Evolutionary conservation across 2,329 filamentous ascomycete genomes (phyloP).

Genomic region (Fusarium sublunatum): DNA sequence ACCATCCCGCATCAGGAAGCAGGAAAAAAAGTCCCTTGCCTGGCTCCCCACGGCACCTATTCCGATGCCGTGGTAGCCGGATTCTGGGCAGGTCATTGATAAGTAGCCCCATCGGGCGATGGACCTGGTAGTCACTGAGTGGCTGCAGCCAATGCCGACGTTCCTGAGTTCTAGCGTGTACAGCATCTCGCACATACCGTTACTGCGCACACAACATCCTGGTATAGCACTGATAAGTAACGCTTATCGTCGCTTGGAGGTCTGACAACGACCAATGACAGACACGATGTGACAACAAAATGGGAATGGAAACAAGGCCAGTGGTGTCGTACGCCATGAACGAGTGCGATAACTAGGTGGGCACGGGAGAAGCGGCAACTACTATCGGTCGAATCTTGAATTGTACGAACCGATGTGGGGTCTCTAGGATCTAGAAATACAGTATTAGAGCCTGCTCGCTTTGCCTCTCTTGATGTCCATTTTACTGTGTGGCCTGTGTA

Average conservation of each 20-base stretch:
- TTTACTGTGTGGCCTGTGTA: too few species aligned
- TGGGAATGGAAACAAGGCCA: neutral
- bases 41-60: slow-evolving; percentile 1
- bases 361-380: slow-evolving; percentile 17
- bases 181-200: neutral
- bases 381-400: slow-evolving; percentile 1
- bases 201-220: neutral
- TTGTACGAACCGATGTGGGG: neutral
- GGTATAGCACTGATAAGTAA: slow-evolving; percentile 1
- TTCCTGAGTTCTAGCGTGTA: too few species aligned
- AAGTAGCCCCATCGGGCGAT: too few species aligned
- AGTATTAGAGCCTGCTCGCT: neutral
- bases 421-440: slow-evolving; percentile 5
- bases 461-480: neutral
- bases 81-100: slow-evolving; percentile 10
- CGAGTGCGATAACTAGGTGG: neutral
- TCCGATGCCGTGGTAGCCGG: slow-evolving; percentile 23
- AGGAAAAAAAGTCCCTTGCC: slow-evolving; percentile 11
- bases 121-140: too few species aligned
- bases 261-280: neutral
- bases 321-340: neutral
- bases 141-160: too few species aligned
- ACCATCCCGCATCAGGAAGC: slow-evolving; percentile 7
- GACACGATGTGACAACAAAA: neutral
- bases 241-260: slow-evolving; percentile 1